Evolutionary conservation across 2,329 filamentous ascomycete species (phyloP), one percentile per base, ranked within the genome.

Genomic region (Talaromyces sp.): DNA sequence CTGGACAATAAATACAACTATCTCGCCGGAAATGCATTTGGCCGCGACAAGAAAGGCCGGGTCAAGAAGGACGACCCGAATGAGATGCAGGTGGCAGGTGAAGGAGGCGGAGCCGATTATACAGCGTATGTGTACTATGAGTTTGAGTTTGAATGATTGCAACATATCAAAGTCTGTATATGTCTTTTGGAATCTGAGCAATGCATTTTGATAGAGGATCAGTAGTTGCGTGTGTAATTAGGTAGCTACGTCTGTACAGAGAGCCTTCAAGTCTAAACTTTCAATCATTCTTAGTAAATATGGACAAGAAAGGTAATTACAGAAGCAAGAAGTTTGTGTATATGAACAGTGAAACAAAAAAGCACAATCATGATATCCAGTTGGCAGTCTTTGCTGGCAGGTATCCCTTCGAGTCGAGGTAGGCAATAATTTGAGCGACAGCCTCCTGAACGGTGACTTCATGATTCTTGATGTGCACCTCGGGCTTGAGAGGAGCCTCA

Each of bases 61-160:
- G 89, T 95, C 70, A 90, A 90, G 74, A 96, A 96, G 79, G 95
- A 99, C 74, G 94, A 98, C 73, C 88, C 90, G 49, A 90, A 88
- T 43, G 94, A 98, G 71, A 91, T 97, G 86, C 91, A 92, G 47
- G 89, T 90, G 3, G 89, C 89, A 3, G 78, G 82, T 39, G 85
- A 86, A 49, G 87, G 87, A 19, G 91, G 93, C 66, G 89, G 89
- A 62, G 84, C 86, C 70, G 93, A 97, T 77, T 99, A 98, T 82
- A 95, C 92, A 66, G 90, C 95, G 47, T 99, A 96, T 79, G 95
- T 98, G 75, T 97, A 93, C 83, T 99, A 98, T 80, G 92, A 97
- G 76, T 91, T 98, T 75, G 91, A 95, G 75, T 88, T 98, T 70
- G 79, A 81, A 72, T 86, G 78, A 72, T 59, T 35, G 37, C 14